A percentile compares a stretch with the other conserved stretches of the same genome.
phyloP scores from a whole-genome alignment of 2,329 filamentous ascomycete genomes.

The Paecilomyces dactylethromorphus region DNA sequence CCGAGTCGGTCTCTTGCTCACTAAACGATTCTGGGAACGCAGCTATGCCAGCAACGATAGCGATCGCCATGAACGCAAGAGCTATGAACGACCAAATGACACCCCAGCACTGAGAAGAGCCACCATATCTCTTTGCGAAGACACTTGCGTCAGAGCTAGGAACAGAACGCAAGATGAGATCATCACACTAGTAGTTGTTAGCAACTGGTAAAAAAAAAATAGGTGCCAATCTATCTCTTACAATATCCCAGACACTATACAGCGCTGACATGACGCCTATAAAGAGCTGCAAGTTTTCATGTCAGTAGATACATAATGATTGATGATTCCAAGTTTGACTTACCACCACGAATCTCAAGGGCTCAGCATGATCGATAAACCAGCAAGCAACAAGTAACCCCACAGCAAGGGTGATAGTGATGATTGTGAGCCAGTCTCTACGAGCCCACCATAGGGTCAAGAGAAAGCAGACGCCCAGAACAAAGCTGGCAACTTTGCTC shows the following conservation, averaged over 20 bases:
- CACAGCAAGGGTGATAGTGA: slow-evolving; percentile 63
- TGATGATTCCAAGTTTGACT: slow-evolving; percentile 19
- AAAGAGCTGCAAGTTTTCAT: slow-evolving; percentile 50
- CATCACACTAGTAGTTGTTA: slow-evolving; percentile 53
- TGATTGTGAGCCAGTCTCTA: slow-evolving; percentile 69
- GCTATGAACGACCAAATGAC: slow-evolving; percentile 71
- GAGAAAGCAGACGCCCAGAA: slow-evolving; percentile 66
- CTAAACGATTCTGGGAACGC: slow-evolving; percentile 66
- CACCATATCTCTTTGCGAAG: slow-evolving; percentile 70
- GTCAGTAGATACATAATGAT: background rate
- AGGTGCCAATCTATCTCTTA: slow-evolving; percentile 26
- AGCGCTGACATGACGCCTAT: slow-evolving; percentile 77
- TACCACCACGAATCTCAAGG: slow-evolving; percentile 64
- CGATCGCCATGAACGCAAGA: slow-evolving; percentile 62
- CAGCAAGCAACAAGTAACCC: slow-evolving; percentile 67
- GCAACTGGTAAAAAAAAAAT: slow-evolving; percentile 1
- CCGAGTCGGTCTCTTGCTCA: slow-evolving; percentile 62
- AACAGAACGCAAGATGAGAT: slow-evolving; percentile 72
- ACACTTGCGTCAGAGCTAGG: slow-evolving; percentile 74
- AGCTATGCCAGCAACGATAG: slow-evolving; percentile 69
- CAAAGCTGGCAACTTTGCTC: slow-evolving; percentile 70
- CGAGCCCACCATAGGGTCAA: slow-evolving; percentile 78
- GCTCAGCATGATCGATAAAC: slow-evolving; percentile 72
- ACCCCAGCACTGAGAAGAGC: slow-evolving; percentile 75
- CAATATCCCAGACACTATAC: slow-evolving; percentile 78